These are phyloP conservation scores for Phytomonas francai DNA, from an alignment of 208 protist species.

Conservation along the genomic window DNA sequence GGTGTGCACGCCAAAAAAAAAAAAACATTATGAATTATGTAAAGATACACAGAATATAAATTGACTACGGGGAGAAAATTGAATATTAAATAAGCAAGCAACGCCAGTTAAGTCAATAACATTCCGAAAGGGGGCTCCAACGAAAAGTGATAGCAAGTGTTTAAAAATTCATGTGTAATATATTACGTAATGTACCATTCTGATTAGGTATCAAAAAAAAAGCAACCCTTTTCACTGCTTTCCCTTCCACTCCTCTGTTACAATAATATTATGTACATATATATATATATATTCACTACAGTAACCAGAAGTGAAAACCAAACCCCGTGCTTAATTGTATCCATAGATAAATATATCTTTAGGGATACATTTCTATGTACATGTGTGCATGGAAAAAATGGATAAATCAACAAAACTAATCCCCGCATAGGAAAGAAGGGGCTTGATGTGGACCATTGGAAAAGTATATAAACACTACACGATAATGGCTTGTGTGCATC, in stretches of 20 bases:
- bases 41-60: neutral
- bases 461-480: too few species aligned
- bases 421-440: too few species aligned
- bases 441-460: too few species aligned
- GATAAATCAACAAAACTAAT: too few species aligned
- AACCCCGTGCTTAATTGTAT: neutral
- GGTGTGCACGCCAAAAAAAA: too few species aligned
- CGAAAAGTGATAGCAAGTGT: neutral
- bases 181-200: neutral
- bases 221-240: too few species aligned
- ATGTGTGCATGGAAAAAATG: too few species aligned
- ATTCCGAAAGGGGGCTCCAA: too few species aligned
- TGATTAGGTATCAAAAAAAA: neutral
- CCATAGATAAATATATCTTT: slow-evolving; percentile 1
- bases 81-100: slow-evolving; percentile 1
- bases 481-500: too few species aligned
- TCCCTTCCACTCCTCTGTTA: too few species aligned
- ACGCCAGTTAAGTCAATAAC: neutral
- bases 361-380: neutral
- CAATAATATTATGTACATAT: too few species aligned
- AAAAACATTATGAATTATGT: neutral
- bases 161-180: neutral
- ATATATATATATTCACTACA: too few species aligned
- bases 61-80: neutral
- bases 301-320: neutral